Evolutionary conservation across 345 rosid species (phyloP).

Genomic region (Euphorbia peplus): DNA sequence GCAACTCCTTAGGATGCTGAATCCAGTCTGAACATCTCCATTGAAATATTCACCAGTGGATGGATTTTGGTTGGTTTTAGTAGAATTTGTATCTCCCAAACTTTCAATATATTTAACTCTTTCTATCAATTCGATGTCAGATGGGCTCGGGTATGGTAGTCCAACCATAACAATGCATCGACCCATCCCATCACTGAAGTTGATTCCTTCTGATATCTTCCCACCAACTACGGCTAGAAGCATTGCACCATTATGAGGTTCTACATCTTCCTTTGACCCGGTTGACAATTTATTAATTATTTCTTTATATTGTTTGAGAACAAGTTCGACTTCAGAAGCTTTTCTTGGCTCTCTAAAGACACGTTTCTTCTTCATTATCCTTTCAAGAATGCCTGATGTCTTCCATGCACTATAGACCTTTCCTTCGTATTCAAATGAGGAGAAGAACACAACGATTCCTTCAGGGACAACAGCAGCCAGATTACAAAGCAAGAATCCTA

Average conservation of each 20-base stretch:
- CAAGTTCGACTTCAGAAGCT: slow-evolving; percentile 55
- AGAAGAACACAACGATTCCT: slow-evolving; percentile 90
- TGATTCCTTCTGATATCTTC: slow-evolving; percentile 97
- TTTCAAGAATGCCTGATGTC: slow-evolving; percentile 64
- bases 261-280: slow-evolving; percentile 24
- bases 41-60: slow-evolving; percentile 39
- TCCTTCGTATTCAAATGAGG: slow-evolving; percentile 84
- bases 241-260: slow-evolving; percentile 61
- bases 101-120: slow-evolving; percentile 84
- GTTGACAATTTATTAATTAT: slow-evolving; percentile 39
- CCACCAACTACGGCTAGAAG: slow-evolving; percentile 94
- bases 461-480: slow-evolving; percentile 73
- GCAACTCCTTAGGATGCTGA: slow-evolving; percentile 70
- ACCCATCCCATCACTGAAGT: slow-evolving; percentile 95
- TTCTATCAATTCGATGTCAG: slow-evolving; percentile 78
- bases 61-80: slow-evolving; percentile 28
- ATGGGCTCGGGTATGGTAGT: slow-evolving; percentile 85
- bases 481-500: slow-evolving; percentile 83
- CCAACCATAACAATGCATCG: slow-evolving; percentile 97
- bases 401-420: slow-evolving; percentile 78
- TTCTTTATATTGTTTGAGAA: slow-evolving; percentile 81
- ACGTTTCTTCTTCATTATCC: slow-evolving; percentile 70
- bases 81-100: slow-evolving; percentile 46
- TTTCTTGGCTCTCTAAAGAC: slow-evolving; percentile 87
- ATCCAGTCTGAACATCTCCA: slow-evolving; percentile 60